phyloP scores from a whole-genome alignment of 176 grass and related monocot genomes.

The Poa pratensis region DNA sequence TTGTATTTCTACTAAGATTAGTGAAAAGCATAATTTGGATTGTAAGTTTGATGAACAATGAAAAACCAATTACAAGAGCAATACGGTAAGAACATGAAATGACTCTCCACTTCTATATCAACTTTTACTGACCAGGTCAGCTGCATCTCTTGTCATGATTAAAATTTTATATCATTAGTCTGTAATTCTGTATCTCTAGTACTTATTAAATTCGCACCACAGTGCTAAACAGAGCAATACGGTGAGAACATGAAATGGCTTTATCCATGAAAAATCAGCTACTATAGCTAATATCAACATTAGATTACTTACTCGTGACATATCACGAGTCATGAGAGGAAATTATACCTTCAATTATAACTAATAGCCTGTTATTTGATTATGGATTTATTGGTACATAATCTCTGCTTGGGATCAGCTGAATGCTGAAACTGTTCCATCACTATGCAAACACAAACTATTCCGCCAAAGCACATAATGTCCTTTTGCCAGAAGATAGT shows the following conservation, averaged over 20 bases:
- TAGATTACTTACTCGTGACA: background rate
- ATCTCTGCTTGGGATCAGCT: background rate
- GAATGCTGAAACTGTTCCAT: background rate
- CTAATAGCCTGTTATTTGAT: background rate
- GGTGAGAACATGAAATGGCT: background rate
- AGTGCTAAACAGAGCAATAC: background rate
- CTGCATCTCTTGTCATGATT: background rate
- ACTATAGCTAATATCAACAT: background rate
- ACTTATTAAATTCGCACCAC: background rate
- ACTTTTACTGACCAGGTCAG: background rate
- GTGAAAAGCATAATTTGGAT: background rate
- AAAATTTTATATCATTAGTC: background rate
- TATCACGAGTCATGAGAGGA: background rate
- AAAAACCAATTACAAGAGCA: background rate
- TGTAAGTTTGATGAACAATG: background rate
- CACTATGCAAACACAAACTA: background rate
- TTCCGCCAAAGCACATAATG: background rate
- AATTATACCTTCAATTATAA: background rate
- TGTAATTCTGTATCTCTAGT: background rate
- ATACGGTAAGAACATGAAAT: background rate
- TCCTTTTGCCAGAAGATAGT: conserved; percentile 12
- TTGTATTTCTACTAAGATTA: background rate
- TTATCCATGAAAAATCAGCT: background rate
- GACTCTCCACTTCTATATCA: background rate
- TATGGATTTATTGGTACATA: background rate